Base-by-base conservation (phyloP, 768 basidiomycete genomes). In the Auriscalpium microsporum region DNA sequence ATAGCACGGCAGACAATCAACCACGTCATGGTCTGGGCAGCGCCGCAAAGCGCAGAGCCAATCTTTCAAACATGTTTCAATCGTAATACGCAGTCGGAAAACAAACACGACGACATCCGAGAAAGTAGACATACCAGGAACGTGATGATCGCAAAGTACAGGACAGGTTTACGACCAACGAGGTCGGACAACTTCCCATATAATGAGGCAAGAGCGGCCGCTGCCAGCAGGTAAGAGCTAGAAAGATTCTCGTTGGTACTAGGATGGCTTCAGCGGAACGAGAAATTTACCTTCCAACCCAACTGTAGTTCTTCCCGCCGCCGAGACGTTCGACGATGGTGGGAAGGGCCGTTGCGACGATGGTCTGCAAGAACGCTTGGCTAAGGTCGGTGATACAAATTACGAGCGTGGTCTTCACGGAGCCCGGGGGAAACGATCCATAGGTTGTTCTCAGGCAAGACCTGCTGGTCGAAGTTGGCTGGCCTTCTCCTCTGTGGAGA, bases 141-240 rank as follows among this genome's bases (percentile, higher is more conserved):
- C 4, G 83, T 67, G 19, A 74, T 9, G 40, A 94, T 87, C 6
- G 78, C 78, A 0, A 78, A 61, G 60, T 84, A 88, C 1, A 92
- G 73, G 21, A 90, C 72, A 1, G 82, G 82, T 64, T 92, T 93
- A 33, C 88, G 75, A 42, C 40, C 40, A 75, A 60, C 57, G 52
- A 77, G 71, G 67, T 87, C 83, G 1, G 86, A 88, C 0, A 90
- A 66, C 62, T 91, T 91, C 5, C 90, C 90, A 57, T 90, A 91
- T 2, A 89, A 60, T 0, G 90, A 88, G 0, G 82, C 76, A 10
- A 88, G 71, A 3, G 85, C 73, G 6, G 82, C 81, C 4, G 83
- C 80, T 0, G 84, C 77, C 17, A 92, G 78, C 21, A 92, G 71
- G 65, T 91, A 92, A 33, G 89, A 81, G 63, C 88, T 89, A 52